These are phyloP conservation scores for Tolypocladium album DNA, from an alignment of 2,329 filamentous ascomycete species.

Conservation along the genomic window DNA sequence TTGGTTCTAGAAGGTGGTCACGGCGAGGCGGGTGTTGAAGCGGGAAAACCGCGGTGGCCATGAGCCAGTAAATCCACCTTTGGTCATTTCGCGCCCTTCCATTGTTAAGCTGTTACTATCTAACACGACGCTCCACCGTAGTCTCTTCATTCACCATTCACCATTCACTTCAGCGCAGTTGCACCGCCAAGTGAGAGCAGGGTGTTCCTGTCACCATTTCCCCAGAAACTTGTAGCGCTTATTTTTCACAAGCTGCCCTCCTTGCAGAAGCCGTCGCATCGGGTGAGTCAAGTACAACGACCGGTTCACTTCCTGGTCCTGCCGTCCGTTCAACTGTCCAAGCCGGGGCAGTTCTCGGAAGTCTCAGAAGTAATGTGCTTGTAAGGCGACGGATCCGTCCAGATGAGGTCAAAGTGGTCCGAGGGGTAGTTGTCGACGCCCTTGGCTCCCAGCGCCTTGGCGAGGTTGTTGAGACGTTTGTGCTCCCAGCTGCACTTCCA, in stretches of 20 bases:
- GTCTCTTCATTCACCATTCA: not conserved
- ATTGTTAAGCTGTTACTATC: not conserved
- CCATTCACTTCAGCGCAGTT: not conserved
- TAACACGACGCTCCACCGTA: not conserved
- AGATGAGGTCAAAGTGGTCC: slow-evolving; percentile 42
- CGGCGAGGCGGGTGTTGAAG: not conserved
- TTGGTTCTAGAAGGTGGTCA: not conserved
- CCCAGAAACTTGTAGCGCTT: not conserved
- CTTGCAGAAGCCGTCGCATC: not conserved
- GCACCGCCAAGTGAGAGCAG: not conserved
- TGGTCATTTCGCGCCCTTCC: not conserved
- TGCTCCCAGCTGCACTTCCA: slow-evolving; percentile 42
- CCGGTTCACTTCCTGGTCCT: not conserved
- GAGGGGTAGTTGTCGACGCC: slow-evolving; percentile 38
- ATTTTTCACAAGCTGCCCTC: not conserved
- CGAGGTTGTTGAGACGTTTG: slow-evolving; percentile 38
- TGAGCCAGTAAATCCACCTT: not conserved
- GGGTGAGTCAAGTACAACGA: not conserved
- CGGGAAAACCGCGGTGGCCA: not conserved
- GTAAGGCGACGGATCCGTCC: slow-evolving; percentile 44
- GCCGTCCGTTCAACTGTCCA: slow-evolving; percentile 26
- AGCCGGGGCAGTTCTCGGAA: slow-evolving; percentile 41
- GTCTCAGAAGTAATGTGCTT: slow-evolving; percentile 29
- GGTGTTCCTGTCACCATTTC: not conserved
- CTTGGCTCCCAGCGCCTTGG: slow-evolving; percentile 36